A percentile compares a stretch with the other conserved stretches of the same genome.
These are phyloP conservation scores for Chlamydomonas sp. DNA, from an alignment of 139 green algal species.

Conservation along the genomic window DNA sequence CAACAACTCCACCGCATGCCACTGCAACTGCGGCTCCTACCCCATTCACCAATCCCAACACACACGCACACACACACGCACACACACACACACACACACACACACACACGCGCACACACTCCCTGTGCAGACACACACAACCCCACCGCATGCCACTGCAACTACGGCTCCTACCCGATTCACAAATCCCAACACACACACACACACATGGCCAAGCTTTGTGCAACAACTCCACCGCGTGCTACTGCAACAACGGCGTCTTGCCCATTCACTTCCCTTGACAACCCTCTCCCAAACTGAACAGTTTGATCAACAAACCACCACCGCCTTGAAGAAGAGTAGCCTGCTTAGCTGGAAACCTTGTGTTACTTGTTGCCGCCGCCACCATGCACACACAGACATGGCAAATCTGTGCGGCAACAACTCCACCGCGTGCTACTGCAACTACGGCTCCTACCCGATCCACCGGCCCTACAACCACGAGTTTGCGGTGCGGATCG, in stretches of 20 bases:
- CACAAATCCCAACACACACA: not conserved
- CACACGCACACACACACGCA: not conserved
- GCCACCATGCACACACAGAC: not conserved
- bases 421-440: constrained; percentile 62
- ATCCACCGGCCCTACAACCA: constrained; percentile 89
- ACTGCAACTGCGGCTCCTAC: too few relatives aligned
- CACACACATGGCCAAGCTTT: constrained; percentile 1
- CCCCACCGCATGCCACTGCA: too few relatives aligned
- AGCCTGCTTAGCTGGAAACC: too few relatives aligned
- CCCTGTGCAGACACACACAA: not conserved
- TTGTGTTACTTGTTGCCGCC: too few relatives aligned
- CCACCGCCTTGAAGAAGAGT: too few relatives aligned
- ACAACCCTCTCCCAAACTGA: not conserved
- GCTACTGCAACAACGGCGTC: too few relatives aligned
- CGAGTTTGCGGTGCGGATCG: constrained; percentile 88
- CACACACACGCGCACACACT: too few relatives aligned
- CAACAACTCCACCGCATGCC: constrained; percentile 4
- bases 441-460: constrained; percentile 90
- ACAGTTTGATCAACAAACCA: too few relatives aligned
- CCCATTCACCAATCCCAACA: not conserved
- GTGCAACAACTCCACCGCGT: constrained; percentile 35
- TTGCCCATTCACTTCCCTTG: not conserved
- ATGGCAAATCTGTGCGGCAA: constrained; percentile 14
- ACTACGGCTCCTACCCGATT: not conserved
- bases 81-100: not conserved